Evolutionary conservation across 2,329 filamentous ascomycete species (phyloP).

Genomic region (Sphaerulina vaccinii): DNA sequence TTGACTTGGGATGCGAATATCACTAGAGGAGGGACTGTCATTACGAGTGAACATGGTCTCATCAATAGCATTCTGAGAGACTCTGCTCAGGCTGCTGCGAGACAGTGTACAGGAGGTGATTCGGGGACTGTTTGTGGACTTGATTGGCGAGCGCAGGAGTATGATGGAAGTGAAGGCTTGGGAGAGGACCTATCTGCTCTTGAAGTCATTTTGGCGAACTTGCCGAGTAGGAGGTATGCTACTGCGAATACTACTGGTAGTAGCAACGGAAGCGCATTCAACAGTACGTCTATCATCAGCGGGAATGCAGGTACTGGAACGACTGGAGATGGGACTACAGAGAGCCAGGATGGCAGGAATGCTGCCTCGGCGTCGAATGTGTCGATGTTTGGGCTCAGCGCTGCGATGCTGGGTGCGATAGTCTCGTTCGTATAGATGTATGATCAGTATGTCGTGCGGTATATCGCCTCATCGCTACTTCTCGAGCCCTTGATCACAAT

Average conservation of each 20-base stretch:
- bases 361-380: slow-evolving; percentile 81
- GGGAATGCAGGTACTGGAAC: no score
- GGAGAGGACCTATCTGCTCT: slow-evolving; percentile 57
- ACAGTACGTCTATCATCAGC: no score
- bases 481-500: no score
- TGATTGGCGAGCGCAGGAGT: slow-evolving; percentile 40
- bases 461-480: no score
- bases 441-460: neutral
- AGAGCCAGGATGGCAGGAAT: neutral
- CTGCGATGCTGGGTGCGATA: neutral
- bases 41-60: neutral
- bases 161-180: slow-evolving; percentile 49
- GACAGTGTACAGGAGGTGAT: slow-evolving; percentile 51
- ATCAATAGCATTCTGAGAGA: slow-evolving; percentile 29
- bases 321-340: no score
- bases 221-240: slow-evolving; percentile 25
- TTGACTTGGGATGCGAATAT: slow-evolving; percentile 10
- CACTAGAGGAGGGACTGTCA: slow-evolving; percentile 32
- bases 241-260: slow-evolving; percentile 7
- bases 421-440: neutral
- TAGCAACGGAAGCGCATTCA: slow-evolving; percentile 10
- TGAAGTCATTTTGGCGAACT: slow-evolving; percentile 47
- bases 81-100: slow-evolving; percentile 55
- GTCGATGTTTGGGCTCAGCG: slow-evolving; percentile 61
- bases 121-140: slow-evolving; percentile 42